Percentiles rank a stretch among this genome's conserved stretches.
Conservation (phyloP, 1,139 yeast species). For the Nakaseomyces nivariensis region DNA sequence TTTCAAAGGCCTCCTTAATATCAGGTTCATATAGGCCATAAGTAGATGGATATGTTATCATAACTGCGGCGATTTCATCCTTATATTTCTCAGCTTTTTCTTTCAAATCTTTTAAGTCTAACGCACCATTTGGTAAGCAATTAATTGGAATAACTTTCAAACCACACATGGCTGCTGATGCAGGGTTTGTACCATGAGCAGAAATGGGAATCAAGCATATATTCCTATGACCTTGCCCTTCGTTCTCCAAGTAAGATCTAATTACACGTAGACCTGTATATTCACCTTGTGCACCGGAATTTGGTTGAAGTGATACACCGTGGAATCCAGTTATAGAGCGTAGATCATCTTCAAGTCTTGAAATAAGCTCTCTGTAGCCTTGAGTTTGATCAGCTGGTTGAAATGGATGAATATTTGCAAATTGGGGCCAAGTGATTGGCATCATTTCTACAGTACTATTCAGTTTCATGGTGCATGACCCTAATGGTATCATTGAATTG, state of each 20-base stretch:
- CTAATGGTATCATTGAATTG: constrained; percentile 93
- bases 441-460: constrained; percentile 93
- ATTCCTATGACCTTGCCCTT: constrained; percentile 63
- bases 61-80: constrained; percentile 70
- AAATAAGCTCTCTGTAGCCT: constrained; percentile 69
- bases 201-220: constrained; percentile 91
- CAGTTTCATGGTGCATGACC: constrained; percentile 96
- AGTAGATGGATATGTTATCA: constrained; percentile 97
- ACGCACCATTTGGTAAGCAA: constrained; percentile 75
- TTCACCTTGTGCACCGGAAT: constrained; percentile 98
- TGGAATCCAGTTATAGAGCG: constrained; percentile 93
- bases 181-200: constrained; percentile 98
- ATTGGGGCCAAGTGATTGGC: constrained; percentile 91
- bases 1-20: constrained; percentile 70
- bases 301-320: constrained; percentile 88
- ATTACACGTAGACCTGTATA: constrained; percentile 88
- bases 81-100: constrained; percentile 64
- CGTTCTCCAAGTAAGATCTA: constrained; percentile 61
- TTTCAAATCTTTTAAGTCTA: constrained; percentile 67
- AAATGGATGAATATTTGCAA: constrained; percentile 81
- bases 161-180: constrained; percentile 97
- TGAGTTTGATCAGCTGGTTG: constrained; percentile 78
- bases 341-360: constrained; percentile 72
- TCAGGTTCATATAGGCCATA: constrained; percentile 95
- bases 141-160: constrained; percentile 86